Evolutionary conservation across 2,329 filamentous ascomycete genomes (phyloP).

Genomic region (Ophiostoma sp.): DNA sequence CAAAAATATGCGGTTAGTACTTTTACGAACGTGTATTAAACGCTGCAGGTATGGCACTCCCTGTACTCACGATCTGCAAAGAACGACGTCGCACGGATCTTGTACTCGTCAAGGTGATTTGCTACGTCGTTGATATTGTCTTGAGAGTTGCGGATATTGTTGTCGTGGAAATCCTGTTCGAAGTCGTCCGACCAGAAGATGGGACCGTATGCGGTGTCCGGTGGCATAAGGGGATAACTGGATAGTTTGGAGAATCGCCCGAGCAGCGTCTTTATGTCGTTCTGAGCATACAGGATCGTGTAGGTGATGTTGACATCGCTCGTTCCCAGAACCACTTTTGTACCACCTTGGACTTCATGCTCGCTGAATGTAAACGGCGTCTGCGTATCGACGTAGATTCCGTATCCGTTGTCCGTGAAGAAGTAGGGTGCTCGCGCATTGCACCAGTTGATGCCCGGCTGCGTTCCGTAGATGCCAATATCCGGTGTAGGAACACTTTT

Average conservation of each 20-base stretch:
- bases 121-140: conserved; percentile 40
- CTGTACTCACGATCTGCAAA: conserved; percentile 37
- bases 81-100: conserved; percentile 38
- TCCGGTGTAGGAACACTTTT: conserved; percentile 3
- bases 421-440: conserved; percentile 41
- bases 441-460: conserved; percentile 38
- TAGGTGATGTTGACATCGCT: conserved; percentile 36
- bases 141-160: conserved; percentile 36
- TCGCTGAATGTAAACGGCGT: conserved; percentile 38
- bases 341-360: conserved; percentile 22
- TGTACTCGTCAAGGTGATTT: conserved; percentile 36
- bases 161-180: conserved; percentile 37
- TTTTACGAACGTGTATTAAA: not conserved
- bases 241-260: conserved; percentile 34
- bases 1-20: no score
- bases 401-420: conserved; percentile 37
- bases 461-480: conserved; percentile 33
- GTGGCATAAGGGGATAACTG: conserved; percentile 36
- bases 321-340: conserved; percentile 36
- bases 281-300: conserved; percentile 34
- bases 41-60: not conserved
- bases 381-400: conserved; percentile 39
- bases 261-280: conserved; percentile 20
- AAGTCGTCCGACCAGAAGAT: conserved; percentile 41
- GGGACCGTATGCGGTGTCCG: conserved; percentile 38